phyloP scores from a whole-genome alignment of 495 filamentous ascomycete species.

The Trichoderma erinaceum region DNA sequence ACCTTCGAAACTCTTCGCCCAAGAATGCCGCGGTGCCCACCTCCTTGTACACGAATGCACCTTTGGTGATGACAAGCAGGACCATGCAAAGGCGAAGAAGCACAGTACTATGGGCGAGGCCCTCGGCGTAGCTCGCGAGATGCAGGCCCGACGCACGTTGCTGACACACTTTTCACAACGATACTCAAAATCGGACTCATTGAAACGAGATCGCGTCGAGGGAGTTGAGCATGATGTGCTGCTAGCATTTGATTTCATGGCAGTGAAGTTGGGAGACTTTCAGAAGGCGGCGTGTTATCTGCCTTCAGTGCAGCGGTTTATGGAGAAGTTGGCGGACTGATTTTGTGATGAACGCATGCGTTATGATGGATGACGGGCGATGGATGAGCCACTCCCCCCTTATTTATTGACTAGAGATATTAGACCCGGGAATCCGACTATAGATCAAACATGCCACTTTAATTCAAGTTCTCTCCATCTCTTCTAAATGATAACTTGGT shows the following conservation, averaged over 20 bases:
- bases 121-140: conserved; percentile 64
- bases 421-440: too few relatives aligned
- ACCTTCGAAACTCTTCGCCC: conserved; percentile 61
- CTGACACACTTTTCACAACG: conserved; percentile 93
- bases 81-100: conserved; percentile 79
- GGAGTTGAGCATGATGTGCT: conserved; percentile 47
- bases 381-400: too few relatives aligned
- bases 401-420: too few relatives aligned
- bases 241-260: conserved; percentile 88
- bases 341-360: background rate
- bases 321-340: conserved; percentile 38
- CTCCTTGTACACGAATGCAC: conserved; percentile 93
- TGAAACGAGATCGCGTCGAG: conserved; percentile 27
- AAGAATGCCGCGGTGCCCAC: conserved; percentile 66
- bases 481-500: too few relatives aligned
- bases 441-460: too few relatives aligned
- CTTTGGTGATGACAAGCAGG: conserved; percentile 75
- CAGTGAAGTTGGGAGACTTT: conserved; percentile 74
- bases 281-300: conserved; percentile 65
- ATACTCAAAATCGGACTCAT: conserved; percentile 66
- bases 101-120: conserved; percentile 85
- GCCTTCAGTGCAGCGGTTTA: conserved; percentile 64
- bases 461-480: too few relatives aligned
- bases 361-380: background rate
- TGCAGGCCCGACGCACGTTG: conserved; percentile 69